Evolutionary conservation across 2,329 filamentous ascomycete genomes (phyloP).

Genomic region (Plectosphaerella plurivora): DNA sequence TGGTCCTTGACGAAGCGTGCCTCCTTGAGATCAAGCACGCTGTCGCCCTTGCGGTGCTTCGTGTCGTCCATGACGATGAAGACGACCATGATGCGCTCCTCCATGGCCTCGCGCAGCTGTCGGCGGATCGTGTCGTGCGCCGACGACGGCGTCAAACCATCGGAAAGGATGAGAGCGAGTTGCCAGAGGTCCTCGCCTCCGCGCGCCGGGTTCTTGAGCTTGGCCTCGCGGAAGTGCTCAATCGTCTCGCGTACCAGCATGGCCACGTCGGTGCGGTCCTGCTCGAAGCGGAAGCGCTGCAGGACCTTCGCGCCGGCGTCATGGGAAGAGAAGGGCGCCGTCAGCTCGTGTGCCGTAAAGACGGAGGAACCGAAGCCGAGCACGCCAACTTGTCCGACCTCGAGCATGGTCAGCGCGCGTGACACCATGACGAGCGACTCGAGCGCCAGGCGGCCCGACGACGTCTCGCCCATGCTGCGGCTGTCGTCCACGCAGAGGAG

Average conservation of each 20-base stretch:
- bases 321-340: slow-evolving; percentile 69
- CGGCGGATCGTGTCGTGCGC: slow-evolving; percentile 80
- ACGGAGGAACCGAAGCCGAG: slow-evolving; percentile 84
- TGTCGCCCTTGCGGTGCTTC: slow-evolving; percentile 43
- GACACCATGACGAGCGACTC: slow-evolving; percentile 92
- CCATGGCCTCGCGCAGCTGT: slow-evolving; percentile 80
- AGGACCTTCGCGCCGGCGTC: slow-evolving; percentile 82
- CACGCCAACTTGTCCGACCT: slow-evolving; percentile 89
- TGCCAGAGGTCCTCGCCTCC: slow-evolving; percentile 80
- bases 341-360: slow-evolving; percentile 81
- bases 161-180: slow-evolving; percentile 85
- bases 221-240: slow-evolving; percentile 73
- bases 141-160: slow-evolving; percentile 79
- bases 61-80: slow-evolving; percentile 89
- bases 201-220: slow-evolving; percentile 51
- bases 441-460: slow-evolving; percentile 75
- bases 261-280: slow-evolving; percentile 81
- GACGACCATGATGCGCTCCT: slow-evolving; percentile 95
- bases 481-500: slow-evolving; percentile 96
- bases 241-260: slow-evolving; percentile 74
- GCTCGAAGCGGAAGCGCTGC: slow-evolving; percentile 78
- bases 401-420: slow-evolving; percentile 83
- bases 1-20: slow-evolving; percentile 73
- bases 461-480: slow-evolving; percentile 82
- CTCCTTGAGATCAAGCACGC: slow-evolving; percentile 84